phyloP scores from a whole-genome alignment of 495 filamentous ascomycete genomes.

The Chaetomidium leptoderma region DNA sequence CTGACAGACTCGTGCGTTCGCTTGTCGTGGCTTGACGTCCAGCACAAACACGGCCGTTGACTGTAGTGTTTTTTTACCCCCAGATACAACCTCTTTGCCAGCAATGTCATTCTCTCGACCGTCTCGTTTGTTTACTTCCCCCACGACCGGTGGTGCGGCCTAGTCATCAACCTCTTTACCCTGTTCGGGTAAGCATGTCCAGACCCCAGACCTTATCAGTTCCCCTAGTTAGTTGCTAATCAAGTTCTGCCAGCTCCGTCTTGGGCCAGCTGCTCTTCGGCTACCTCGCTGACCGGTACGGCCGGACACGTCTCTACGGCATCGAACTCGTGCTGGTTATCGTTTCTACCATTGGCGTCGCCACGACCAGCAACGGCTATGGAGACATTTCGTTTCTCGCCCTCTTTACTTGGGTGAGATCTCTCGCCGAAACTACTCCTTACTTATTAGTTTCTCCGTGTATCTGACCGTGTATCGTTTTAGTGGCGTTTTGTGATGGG shows the following conservation, averaged over 20 bases:
- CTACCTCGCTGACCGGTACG: conserved; percentile 67
- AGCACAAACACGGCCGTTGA: not conserved
- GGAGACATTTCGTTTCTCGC: conserved; percentile 38
- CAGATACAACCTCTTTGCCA: conserved; percentile 57
- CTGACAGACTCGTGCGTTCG: conserved; percentile 60
- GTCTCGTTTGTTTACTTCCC: conserved; percentile 61
- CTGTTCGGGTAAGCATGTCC: conserved; percentile 46
- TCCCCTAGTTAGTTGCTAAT: not conserved
- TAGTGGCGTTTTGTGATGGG: conserved; percentile 41
- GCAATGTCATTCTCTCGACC: conserved; percentile 60
- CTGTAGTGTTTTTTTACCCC: not conserved
- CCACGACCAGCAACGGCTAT: conserved; percentile 55
- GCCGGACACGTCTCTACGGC: conserved; percentile 73
- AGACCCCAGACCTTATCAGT: not conserved
- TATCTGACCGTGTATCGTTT: conserved; percentile 6
- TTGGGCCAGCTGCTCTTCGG: conserved; percentile 72
- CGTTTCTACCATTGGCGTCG: conserved; percentile 64
- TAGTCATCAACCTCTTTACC: conserved; percentile 57
- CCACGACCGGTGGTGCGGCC: conserved; percentile 28
- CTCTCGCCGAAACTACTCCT: not conserved
- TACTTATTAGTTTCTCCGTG: not conserved
- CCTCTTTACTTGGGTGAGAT: conserved; percentile 33
- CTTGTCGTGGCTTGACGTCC: not conserved
- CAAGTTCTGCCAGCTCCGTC: conserved; percentile 17
- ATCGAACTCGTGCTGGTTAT: conserved; percentile 77